Evolutionary conservation across 2,329 filamentous ascomycete genomes (phyloP), one percentile per base, ranked within the genome.

Genomic region (Cercospora canescens): DNA sequence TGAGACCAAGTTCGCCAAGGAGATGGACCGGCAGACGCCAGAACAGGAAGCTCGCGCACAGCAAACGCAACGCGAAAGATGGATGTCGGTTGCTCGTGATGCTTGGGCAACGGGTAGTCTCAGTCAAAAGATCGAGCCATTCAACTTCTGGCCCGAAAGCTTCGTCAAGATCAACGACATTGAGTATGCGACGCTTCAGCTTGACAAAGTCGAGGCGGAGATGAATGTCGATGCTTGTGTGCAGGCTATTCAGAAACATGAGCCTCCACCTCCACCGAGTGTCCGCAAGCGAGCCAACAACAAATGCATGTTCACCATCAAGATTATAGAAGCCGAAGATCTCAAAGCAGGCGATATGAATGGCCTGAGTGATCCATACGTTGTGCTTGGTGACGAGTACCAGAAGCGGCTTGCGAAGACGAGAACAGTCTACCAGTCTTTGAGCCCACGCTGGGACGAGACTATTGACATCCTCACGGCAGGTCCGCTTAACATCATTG

Each of bases 101-200:
- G 91, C 94, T 4, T 96, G 94, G 89, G 92, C 88, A 71, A 75
- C 66, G 3, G 74, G 74, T 11, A 72, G 71, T n/a, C 91, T 89
- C 70, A 96, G 94, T 77, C 94, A 97, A 68, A 96, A 94, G 79
- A 89, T 95, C 45, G 94, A 97, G 75, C 95, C 95, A 0, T 99
- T 98, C 79, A 94, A 98, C 70, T 99, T 99, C 81, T 95, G 93
- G 72, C 89, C 93, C 2, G 91, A 97, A 87, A 97, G 94, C 5
- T 91, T 99, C 73, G 93, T 99, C 68, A 99, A 98, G 80, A 86
- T 99, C 72, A 99, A 99, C 83, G 96, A 99, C 75, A 89, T 99
- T 70, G 94, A 97, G 79, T 98, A 93, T 79, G 94, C 94, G 5
- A 93, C 96, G 81, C 87, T 93, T 64, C 92, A 96, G 75, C 85